Base-by-base conservation (phyloP, 208 protist genomes). In the Endotrypanum monterogeii region DNA sequence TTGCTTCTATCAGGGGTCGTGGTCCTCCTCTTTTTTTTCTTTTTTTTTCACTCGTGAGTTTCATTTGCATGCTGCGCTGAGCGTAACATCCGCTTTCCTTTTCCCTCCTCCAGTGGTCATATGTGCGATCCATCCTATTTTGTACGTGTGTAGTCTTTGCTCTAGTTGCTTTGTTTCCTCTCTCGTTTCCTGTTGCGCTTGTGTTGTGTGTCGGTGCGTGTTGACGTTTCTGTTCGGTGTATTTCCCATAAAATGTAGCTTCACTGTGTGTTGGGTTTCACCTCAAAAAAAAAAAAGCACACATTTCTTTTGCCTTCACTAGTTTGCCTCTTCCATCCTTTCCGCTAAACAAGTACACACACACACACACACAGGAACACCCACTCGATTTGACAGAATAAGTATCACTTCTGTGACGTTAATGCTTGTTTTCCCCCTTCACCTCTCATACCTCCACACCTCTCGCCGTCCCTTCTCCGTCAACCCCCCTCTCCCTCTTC, bases 181-280 rank as follows among this genome's bases (percentile, higher is more conserved):
- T 51, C 50, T 20, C 39, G n/a, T n/a, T 41, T 14, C 3, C 37
- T 20, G 3, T n/a, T 28, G 35, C 3, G 2, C 0, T 41, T 63
- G 46, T 57, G 25, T 41, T 41, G 48, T 68, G 46, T 39, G 28
- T 44, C 30, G 4, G 48, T 70, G 65, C n/a, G 65, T 70, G 14
- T n/a, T n/a, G 39, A 9, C 41, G 48, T 39, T 35, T 4, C 41
- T 52, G n/a, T 67, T 46, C 6, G 23, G 12, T n/a, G 20, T 50
- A 5, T 66, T 51, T 66, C 12, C 44, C 8, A 0, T 5, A 48
- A 48, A 48, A 48, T 48, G 44, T 48, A 14, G 44, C 44, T 5
- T 48, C 44, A 11, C 44, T 67, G 14, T n/a, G 41, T 25, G 14
- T 50, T 30, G 7, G 41, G 1, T 44, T 67, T n/a, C n/a, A 32